Evolutionary conservation across 441 rosid genomes (phyloP), one percentile per base, ranked within the genome.

Genomic region (Pelargonium fulgidum): DNA sequence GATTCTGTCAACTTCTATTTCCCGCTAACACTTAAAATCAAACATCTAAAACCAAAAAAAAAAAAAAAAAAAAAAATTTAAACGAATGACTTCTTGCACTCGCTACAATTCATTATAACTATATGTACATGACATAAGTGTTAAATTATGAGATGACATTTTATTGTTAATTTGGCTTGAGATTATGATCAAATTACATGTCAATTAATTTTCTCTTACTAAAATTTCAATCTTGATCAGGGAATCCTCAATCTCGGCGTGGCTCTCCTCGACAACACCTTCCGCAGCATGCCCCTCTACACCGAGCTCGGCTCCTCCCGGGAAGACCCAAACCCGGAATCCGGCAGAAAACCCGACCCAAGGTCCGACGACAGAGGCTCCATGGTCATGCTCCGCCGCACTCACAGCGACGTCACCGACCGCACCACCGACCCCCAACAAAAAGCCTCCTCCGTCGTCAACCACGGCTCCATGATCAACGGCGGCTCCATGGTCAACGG

Each of bases 191-290:
- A 22, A 22, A 22, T 22, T 22, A 22, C 24, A 22, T 22, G 24
- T 22, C 24, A 22, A 22, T 22, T 22, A 22, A 22, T 22, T 26
- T 26, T 24, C 33, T 26, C 33, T 1, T 26, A 26, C 33, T 26
- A 26, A 26, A 26, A 26, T 26, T 26, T 26, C 33, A 26, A 26
- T 26, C 33, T 26, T 26, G 33, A 26, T 26, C 3, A 26, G 16
- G 99, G 98, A 13, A 84, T 93, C 14, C 75, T 94, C 22, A 86
- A 89, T 36, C 65, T 94, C 75, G 92, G 97, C 0, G 86, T 90
- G 10, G 81, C 89, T 20, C 85, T 94, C 29, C 72, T 90, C 3
- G 92, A 90, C 44, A 85, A 80, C 64, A 81, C 89, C 12, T 87
- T 84, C 77, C 83, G 88, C 0, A 91, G 96, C 80, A 81, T 94